Conservation (phyloP, 306 rosid genomes). For the Ormosia semicastrata region DNA sequence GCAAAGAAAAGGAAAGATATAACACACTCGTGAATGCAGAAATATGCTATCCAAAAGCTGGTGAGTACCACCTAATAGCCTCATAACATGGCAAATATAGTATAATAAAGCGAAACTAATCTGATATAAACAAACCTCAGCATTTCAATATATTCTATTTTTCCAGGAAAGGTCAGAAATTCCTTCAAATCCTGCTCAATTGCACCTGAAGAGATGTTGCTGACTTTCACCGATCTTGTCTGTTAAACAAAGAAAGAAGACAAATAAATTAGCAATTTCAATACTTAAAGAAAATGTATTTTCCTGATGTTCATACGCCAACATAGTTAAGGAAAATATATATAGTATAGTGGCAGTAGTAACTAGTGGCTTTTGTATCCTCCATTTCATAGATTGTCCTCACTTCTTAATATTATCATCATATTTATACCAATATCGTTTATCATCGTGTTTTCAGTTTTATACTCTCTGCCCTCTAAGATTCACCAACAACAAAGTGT, state of each 20-base stretch:
- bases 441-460: background rate
- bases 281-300: background rate
- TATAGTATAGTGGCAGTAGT: background rate
- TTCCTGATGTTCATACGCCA: background rate
- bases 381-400: background rate
- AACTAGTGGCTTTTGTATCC: background rate
- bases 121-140: constrained; percentile 33
- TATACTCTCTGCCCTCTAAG: background rate
- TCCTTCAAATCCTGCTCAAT: constrained; percentile 55
- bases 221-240: constrained; percentile 53
- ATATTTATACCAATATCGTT: background rate
- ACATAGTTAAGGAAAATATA: background rate
- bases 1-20: background rate
- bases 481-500: background rate
- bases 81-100: background rate
- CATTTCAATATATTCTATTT: constrained; percentile 48
- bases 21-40: background rate
- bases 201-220: constrained; percentile 50
- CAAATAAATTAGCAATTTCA: background rate
- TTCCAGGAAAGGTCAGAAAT: constrained; percentile 65
- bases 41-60: background rate
- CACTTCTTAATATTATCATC: background rate
- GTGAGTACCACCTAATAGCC: background rate
- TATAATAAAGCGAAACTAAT: background rate
- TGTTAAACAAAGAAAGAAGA: constrained; percentile 16